Percentiles rank a stretch among this genome's conserved stretches.
Evolutionary conservation across 345 rosid species (phyloP).

Genomic region (Sisymbrium altissimum): DNA sequence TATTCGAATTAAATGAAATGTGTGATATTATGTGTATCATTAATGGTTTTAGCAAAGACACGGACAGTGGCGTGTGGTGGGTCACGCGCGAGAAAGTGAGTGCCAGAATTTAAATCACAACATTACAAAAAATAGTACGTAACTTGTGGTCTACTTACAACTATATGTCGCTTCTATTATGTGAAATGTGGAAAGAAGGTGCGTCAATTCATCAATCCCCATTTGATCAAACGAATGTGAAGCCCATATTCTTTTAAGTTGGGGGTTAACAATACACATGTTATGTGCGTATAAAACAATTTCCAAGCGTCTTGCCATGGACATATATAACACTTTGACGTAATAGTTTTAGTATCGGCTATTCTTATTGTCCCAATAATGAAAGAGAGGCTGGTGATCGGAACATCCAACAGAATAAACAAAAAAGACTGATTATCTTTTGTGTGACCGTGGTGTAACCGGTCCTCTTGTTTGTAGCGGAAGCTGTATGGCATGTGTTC

Average conservation of each 20-base stretch:
- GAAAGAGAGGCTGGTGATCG: no score
- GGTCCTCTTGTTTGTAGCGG: no score
- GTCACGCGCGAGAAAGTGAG: constrained; percentile 10
- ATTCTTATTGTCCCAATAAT: no score
- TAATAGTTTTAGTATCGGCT: no score
- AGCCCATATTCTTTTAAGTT: background rate
- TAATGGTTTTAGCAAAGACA: constrained; percentile 15
- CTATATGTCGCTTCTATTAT: constrained; percentile 26
- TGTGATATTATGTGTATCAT: background rate
- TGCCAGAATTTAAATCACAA: constrained; percentile 11
- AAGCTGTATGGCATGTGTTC: no score
- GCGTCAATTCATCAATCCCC: background rate
- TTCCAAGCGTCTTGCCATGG: no score
- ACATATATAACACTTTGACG: no score
- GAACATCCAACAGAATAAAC: no score
- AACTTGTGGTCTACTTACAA: constrained; percentile 23
- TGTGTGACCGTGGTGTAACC: no score
- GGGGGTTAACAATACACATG: background rate
- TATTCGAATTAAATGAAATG: constrained; percentile 5
- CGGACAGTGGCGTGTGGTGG: constrained; percentile 18
- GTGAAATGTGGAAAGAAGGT: background rate
- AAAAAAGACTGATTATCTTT: no score
- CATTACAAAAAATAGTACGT: constrained; percentile 17
- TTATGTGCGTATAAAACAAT: no score
- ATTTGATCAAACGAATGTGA: constrained; percentile 20